These are phyloP conservation scores for Aureobasidium sp. DNA, from an alignment of 2,329 filamentous ascomycete genomes.

Conservation along the genomic window DNA sequence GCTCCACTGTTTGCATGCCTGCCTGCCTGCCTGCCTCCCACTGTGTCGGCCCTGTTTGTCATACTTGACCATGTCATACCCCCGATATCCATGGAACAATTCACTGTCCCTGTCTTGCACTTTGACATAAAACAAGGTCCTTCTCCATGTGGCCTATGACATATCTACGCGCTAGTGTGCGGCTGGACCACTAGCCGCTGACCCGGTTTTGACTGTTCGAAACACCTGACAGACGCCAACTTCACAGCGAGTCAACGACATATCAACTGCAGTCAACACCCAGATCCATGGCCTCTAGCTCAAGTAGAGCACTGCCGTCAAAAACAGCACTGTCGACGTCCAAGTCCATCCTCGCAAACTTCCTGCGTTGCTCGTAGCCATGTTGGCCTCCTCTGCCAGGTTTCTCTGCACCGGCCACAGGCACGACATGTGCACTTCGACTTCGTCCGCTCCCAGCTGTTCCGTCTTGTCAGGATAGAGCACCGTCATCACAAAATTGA, in stretches of 20 bases:
- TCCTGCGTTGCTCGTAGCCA: no score
- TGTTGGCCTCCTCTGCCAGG: no score
- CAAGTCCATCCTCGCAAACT: no score
- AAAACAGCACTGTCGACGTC: no score
- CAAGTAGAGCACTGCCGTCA: no score
- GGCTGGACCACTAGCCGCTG: constrained; percentile 1
- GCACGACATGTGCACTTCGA: no score
- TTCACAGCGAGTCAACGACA: background rate
- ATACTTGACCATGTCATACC: background rate
- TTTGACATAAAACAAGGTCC: background rate
- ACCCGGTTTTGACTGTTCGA: constrained; percentile 6
- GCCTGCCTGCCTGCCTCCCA: background rate
- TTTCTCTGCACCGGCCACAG: no score
- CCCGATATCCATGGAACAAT: background rate
- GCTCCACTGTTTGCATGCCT: background rate
- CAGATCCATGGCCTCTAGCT: no score
- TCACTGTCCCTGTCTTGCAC: constrained; percentile 7
- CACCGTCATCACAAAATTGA: no score
- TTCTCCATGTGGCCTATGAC: constrained; percentile 7
- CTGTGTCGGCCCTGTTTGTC: background rate
- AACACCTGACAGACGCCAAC: background rate
- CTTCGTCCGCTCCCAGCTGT: no score
- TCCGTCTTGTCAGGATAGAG: no score
- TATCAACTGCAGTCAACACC: no score
- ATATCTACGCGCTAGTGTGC: constrained; percentile 2